Evolutionary conservation across 2,329 filamentous ascomycete genomes (phyloP), one percentile per base, ranked within the genome.

Genomic region (Calonectria henricotiae): DNA sequence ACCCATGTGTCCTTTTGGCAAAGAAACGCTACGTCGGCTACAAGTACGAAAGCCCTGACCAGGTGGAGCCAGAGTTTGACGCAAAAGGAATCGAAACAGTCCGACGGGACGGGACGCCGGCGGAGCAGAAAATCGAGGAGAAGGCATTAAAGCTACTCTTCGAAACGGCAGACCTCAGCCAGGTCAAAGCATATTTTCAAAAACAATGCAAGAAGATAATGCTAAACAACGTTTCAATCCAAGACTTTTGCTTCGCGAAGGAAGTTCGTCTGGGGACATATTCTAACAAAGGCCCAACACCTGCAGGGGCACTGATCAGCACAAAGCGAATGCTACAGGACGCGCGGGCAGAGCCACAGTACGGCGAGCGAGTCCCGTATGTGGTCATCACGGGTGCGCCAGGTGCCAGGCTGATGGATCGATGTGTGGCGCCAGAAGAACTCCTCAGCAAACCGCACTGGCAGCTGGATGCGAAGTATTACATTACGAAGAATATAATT

Each of bases 21-120:
- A 99, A 99, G 85, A 99, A 99, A 80, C 93, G 96, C 66, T 99
- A 99, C 77, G 97, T 98, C 4, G 97, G 97, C 6, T 98, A 98
- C 86, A 98, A 98, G 80, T 99, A 97, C 83, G 96, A 99, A 79
- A 89, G 87, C 74, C 89, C 89, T 43, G 86, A 88, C 17, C 96
- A 99, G 79, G 85, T 81, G 9, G 90, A 91, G 74, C 96, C 96
- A 0, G 93, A 97, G 1, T 98, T 98, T 74, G 97, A 99, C 80
- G 97, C 96, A 68, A 99, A 99, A 82, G 96, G 97, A 35, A 99
- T 98, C 73, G 97, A 99, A 85, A 99, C 97, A 0, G 96, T 99
- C 8, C 91, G 97, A 1, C 90, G 96, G 60, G 96, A 99, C 80
- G 96, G 96, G 44, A 98, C 95, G 0, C 95, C 96, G 0, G 96